Evolutionary conservation across 2,329 filamentous ascomycete genomes (phyloP), one percentile per base, ranked within the genome.

Genomic region (Aspergillus neotritici): DNA sequence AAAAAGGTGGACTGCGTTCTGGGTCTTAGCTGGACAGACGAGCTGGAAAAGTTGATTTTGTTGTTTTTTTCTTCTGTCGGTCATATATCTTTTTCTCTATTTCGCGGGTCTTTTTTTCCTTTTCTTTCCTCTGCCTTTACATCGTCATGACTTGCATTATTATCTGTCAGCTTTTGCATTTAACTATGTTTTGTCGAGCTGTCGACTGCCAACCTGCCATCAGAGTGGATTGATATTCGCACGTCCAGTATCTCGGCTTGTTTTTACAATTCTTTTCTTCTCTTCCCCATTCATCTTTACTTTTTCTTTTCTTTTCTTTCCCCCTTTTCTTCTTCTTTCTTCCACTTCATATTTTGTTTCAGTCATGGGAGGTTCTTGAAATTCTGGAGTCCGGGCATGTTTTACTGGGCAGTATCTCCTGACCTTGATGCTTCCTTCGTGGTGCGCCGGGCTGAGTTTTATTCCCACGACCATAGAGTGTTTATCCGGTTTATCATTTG

Each of bases 1-100:
- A 77, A 78, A 66, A 75, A 72, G 57, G 70, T 82, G 44, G 65
- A 71, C 41, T 70, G 73, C 46, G 63, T 77, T 46, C 62, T 82
- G 45, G 74, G 76, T 55, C 60, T 64, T 17, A 66, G 71, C 46
- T 64, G 80, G 45, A 75, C 70, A 60, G 65, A 70, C 51, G 71
- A 75, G 52, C 69, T 83, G 51, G 73, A 79, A 56, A 61, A 60
- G 51, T 25, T 63, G 54, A 60, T 54, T 50, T 53, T 46, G 41
- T 49, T 51, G 37, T 50, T 46, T 45, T 46, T 43, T 46, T 49
- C 40, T 39, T 42, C 21, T 17, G 11, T 38, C 28, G n/a, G 28
- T 11, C 16, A 13, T 40, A 41, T 40, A 43, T 38, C 21, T 34
- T 44, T 34, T 44, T 44, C 11, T 48, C 48, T 49, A 39, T 43